Evolutionary conservation across 2,329 filamentous ascomycete genomes (phyloP).

Genomic region (Penicillium sp.): DNA sequence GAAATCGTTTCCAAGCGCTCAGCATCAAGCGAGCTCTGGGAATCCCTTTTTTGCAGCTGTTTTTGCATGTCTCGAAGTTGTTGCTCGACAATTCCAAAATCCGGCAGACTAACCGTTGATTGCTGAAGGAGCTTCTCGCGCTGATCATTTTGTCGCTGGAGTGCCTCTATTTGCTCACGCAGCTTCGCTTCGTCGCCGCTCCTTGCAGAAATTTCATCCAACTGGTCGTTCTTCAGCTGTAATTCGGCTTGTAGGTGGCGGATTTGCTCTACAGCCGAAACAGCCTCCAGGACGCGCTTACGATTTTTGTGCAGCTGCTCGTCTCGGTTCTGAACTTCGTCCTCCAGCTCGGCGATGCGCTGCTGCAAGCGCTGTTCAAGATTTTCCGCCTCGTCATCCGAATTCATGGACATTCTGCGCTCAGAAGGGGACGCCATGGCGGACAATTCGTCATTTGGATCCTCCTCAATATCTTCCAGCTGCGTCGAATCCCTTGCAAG

Average conservation of each 20-base stretch:
- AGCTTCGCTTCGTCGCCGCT: conserved; percentile 30
- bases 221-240: conserved; percentile 35
- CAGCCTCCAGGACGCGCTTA: conserved; percentile 39
- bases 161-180: conserved; percentile 36
- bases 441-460: conserved; percentile 31
- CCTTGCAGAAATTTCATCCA: conserved; percentile 34
- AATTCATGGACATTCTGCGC: conserved; percentile 27
- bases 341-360: conserved; percentile 38
- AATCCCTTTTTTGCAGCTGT: conserved; percentile 34
- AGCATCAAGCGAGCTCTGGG: conserved; percentile 28
- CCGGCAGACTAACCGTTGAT: conserved; percentile 25
- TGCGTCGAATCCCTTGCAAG: conserved; percentile 38
- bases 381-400: conserved; percentile 22
- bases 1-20: conserved; percentile 39
- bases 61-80: conserved; percentile 40
- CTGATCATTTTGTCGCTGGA: conserved; percentile 36
- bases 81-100: conserved; percentile 34
- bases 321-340: conserved; percentile 39
- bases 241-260: conserved; percentile 44
- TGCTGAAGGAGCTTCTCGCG: conserved; percentile 31
- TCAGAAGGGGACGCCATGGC: conserved; percentile 33
- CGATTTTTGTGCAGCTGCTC: conserved; percentile 40
- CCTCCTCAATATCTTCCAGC: conserved; percentile 44
- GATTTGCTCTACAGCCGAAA: conserved; percentile 44
- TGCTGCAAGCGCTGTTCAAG: conserved; percentile 32